Conservation (phyloP, 1,139 yeast genomes). For the Lodderomyces jiufengensis region DNA sequence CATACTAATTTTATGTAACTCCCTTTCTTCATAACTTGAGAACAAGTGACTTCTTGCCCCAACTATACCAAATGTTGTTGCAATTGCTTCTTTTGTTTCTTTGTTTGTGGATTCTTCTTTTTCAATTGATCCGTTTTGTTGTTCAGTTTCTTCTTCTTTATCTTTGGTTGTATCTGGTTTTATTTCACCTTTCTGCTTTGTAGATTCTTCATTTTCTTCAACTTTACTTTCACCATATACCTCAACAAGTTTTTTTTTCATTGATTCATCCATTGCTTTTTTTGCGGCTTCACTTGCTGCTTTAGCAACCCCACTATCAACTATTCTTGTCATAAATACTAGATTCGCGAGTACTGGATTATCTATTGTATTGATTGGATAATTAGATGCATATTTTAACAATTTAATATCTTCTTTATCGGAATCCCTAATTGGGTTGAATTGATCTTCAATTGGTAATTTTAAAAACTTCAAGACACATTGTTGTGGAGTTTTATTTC, state of each 20-base stretch:
- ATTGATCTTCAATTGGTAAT: constrained; percentile 78
- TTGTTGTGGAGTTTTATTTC: constrained; percentile 67
- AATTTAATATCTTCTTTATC: constrained; percentile 49
- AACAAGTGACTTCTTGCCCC: constrained; percentile 84
- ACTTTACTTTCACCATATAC: constrained; percentile 20
- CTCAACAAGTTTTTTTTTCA: constrained; percentile 35
- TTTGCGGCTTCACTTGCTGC: constrained; percentile 74
- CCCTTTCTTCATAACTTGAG: constrained; percentile 79
- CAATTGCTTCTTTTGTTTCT: constrained; percentile 31
- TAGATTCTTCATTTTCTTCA: constrained; percentile 14
- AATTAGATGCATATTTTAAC: constrained; percentile 75
- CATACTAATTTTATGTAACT: constrained; percentile 57
- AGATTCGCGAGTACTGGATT: constrained; percentile 91
- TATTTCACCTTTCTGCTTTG: constrained; percentile 44
- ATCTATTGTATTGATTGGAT: constrained; percentile 81
- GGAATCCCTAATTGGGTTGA: constrained; percentile 47
- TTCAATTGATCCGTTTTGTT: constrained; percentile 1
- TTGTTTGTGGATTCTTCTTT: background rate
- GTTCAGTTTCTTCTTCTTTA: constrained; percentile 22
- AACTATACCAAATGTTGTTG: constrained; percentile 58
- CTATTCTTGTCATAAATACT: constrained; percentile 80
- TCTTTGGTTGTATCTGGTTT: constrained; percentile 14
- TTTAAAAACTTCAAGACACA: constrained; percentile 78
- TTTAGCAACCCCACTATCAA: constrained; percentile 81
- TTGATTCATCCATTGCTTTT: constrained; percentile 50